phyloP scores from a whole-genome alignment of 768 basidiomycete species.

The Calocybe cyanea region DNA sequence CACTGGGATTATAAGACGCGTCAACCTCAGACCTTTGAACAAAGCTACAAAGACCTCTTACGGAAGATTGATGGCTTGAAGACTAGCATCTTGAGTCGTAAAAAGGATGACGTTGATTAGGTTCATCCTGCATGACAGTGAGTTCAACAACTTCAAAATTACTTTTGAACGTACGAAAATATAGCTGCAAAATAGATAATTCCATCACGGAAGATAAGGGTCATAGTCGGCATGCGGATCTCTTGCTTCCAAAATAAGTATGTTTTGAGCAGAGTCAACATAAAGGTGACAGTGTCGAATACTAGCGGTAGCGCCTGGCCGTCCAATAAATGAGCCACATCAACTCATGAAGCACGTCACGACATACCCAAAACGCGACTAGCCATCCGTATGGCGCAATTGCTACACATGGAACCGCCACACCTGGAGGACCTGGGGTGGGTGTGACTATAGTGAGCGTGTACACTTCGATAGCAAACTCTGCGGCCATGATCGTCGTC shows the following conservation, averaged over 20 bases:
- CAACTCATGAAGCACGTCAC: slow-evolving; percentile 16
- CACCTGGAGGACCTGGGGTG: slow-evolving; percentile 9
- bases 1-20: too few species aligned
- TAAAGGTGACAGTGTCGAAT: slow-evolving; percentile 19
- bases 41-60: slow-evolving; percentile 9
- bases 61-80: slow-evolving; percentile 21
- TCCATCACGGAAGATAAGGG: slow-evolving; percentile 15
- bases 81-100: slow-evolving; percentile 8
- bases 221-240: slow-evolving; percentile 3
- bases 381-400: slow-evolving; percentile 20
- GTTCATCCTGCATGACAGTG: slow-evolving; percentile 15
- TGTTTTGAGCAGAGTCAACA: slow-evolving; percentile 5
- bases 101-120: slow-evolving; percentile 20
- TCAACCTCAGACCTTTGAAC: too few species aligned
- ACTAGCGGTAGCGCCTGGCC: slow-evolving; percentile 4
- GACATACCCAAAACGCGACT: slow-evolving; percentile 20
- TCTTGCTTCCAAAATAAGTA: slow-evolving; percentile 3
- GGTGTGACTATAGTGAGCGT: slow-evolving; percentile 17
- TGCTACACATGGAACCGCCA: slow-evolving; percentile 17
- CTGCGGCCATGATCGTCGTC: slow-evolving; percentile 8
- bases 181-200: slow-evolving; percentile 23
- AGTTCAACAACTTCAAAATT: background rate
- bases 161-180: slow-evolving; percentile 10
- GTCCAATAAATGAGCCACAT: too few species aligned
- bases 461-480: slow-evolving; percentile 15